Percentiles rank a stretch among this genome's conserved stretches.
Conservation (phyloP, 1,139 yeast species). For the Yamadazyma atmosphaerica region DNA sequence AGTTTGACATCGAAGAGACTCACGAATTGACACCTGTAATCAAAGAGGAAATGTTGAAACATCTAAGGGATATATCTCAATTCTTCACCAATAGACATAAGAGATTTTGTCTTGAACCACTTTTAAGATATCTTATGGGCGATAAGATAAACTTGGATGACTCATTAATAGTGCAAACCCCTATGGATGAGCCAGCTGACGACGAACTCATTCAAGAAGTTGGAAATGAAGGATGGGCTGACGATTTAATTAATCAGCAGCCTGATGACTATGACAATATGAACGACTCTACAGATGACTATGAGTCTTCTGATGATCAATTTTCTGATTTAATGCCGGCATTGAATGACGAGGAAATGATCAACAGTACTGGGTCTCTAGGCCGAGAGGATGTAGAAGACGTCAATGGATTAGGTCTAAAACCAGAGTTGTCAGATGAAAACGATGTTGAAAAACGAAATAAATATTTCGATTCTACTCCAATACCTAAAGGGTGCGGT, state of each 20-base stretch:
- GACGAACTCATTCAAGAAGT: slow-evolving; percentile 28
- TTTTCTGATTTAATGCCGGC: slow-evolving; percentile 35
- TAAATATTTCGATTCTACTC: slow-evolving; percentile 67
- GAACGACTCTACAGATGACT: slow-evolving; percentile 24
- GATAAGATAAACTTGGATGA: slow-evolving; percentile 63
- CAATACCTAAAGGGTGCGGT: slow-evolving; percentile 91
- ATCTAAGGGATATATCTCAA: slow-evolving; percentile 55
- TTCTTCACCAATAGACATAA: slow-evolving; percentile 56
- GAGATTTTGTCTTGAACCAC: slow-evolving; percentile 75
- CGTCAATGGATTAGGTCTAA: slow-evolving; percentile 14
- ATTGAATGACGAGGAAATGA: slow-evolving; percentile 28
- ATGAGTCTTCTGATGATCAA: slow-evolving; percentile 24
- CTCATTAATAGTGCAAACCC: slow-evolving; percentile 26
- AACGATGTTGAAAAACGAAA: slow-evolving; percentile 9
- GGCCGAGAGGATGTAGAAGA: slow-evolving; percentile 18
- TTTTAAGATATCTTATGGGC: slow-evolving; percentile 77
- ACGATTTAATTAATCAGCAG: slow-evolving; percentile 42
- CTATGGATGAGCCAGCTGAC: slow-evolving; percentile 19
- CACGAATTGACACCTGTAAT: slow-evolving; percentile 57
- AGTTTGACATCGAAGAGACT: slow-evolving; percentile 76
- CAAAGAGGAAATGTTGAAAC: slow-evolving; percentile 49
- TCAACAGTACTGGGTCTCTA: slow-evolving; percentile 16
- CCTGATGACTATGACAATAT: slow-evolving; percentile 35
- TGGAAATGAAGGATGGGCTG: slow-evolving; percentile 48
- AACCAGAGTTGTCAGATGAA: slow-evolving; percentile 14